Conservation (phyloP, 306 rosid species). For the Echinosophora koreensis region DNA sequence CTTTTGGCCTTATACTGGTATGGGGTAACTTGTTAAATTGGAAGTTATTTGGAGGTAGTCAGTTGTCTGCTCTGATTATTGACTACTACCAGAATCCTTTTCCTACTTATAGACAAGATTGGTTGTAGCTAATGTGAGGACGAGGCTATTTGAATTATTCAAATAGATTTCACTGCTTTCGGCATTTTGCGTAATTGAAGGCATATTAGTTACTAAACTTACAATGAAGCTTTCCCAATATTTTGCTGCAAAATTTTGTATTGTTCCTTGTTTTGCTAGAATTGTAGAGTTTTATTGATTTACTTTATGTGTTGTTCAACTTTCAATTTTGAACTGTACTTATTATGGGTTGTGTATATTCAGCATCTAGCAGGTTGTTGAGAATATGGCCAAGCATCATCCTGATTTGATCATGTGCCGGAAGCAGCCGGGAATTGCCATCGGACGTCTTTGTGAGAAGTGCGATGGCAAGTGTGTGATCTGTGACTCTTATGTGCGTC, state of each 20-base stretch:
- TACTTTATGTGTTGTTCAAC: slow-evolving; percentile 10
- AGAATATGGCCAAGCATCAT: slow-evolving; percentile 85
- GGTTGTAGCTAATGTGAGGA: slow-evolving; percentile 30
- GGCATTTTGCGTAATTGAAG: neutral
- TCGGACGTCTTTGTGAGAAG: slow-evolving; percentile 85
- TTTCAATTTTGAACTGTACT: neutral
- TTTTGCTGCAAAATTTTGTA: neutral
- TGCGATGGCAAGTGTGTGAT: slow-evolving; percentile 91
- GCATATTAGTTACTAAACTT: neutral
- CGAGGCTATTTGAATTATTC: neutral
- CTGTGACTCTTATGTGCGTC: slow-evolving; percentile 89
- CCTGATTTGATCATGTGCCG: slow-evolving; percentile 95
- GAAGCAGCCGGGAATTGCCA: slow-evolving; percentile 90
- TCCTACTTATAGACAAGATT: slow-evolving; percentile 18
- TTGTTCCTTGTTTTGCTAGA: neutral
- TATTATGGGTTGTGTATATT: slow-evolving; percentile 8
- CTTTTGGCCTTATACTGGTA: neutral
- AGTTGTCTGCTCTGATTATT: slow-evolving; percentile 14
- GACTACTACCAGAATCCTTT: neutral
- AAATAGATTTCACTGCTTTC: neutral
- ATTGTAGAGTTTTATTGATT: neutral
- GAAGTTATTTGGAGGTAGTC: neutral
- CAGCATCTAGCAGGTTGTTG: slow-evolving; percentile 46
- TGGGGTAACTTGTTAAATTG: neutral
- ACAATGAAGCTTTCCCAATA: neutral